These are phyloP conservation scores for Porodaedalea pini DNA, from an alignment of 1,284 basidiomycete genomes.

Conservation along the genomic window DNA sequence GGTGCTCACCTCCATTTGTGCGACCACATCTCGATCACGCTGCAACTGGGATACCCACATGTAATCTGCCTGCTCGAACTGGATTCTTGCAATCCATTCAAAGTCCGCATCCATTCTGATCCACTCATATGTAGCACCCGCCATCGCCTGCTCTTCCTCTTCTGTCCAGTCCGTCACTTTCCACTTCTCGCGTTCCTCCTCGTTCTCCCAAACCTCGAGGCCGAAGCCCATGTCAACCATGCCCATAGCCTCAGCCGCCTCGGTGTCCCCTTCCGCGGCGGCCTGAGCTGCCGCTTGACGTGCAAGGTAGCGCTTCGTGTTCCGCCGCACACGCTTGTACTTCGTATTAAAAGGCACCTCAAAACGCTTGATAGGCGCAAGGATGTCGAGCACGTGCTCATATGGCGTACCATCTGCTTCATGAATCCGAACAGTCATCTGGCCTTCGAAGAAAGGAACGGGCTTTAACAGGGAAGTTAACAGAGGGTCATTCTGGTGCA, in stretches of 20 bases:
- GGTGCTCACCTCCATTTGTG: constrained; percentile 82
- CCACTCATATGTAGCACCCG: constrained; percentile 97
- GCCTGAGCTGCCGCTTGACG: constrained; percentile 91
- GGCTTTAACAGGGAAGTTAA: constrained; percentile 74
- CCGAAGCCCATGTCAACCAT: constrained; percentile 95
- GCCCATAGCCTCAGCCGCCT: constrained; percentile 90
- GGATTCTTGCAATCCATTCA: constrained; percentile 93
- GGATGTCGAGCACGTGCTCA: constrained; percentile 95
- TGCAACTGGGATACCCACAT: constrained; percentile 99
- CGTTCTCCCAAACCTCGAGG: constrained; percentile 95
- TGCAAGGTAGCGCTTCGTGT: constrained; percentile 92
- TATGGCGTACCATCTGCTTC: constrained; percentile 99
- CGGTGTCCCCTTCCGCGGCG: constrained; percentile 85
- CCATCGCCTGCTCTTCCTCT: constrained; percentile 91
- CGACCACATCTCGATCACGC: constrained; percentile 96
- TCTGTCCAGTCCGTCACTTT: constrained; percentile 98
- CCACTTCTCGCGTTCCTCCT: constrained; percentile 90
- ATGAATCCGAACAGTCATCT: constrained; percentile 98
- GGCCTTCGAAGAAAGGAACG: constrained; percentile 87
- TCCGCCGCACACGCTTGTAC: constrained; percentile 94
- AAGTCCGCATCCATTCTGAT: constrained; percentile 99
- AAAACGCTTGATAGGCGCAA: constrained; percentile 82
- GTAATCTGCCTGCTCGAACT: constrained; percentile 95
- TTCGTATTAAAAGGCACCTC: constrained; percentile 99
- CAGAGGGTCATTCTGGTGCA: constrained; percentile 65